phyloP scores from a whole-genome alignment of 1,284 basidiomycete genomes.

The Marasmius tenuissimus region DNA sequence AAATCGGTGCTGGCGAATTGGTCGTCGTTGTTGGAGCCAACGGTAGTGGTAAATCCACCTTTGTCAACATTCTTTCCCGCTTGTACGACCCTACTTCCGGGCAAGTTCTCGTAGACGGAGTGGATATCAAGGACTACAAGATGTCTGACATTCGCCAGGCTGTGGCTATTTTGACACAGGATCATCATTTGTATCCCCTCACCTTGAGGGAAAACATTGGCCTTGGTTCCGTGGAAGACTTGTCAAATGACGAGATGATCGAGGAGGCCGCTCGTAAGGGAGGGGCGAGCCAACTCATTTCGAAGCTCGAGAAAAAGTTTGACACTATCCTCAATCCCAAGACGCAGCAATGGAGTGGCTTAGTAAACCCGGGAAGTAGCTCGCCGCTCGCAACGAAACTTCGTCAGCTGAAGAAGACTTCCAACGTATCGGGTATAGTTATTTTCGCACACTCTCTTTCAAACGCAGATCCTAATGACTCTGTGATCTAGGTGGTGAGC shows the following conservation, averaged over 20 bases:
- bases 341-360: not conserved
- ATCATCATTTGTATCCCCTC: not conserved
- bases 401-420: not conserved
- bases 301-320: not conserved
- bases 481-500: too few species aligned
- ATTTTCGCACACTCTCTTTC: too few species aligned
- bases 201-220: not conserved
- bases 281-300: not conserved
- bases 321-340: not conserved
- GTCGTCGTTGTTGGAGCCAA: constrained; percentile 22
- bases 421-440: not conserved
- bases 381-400: not conserved
- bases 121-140: not conserved
- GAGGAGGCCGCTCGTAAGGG: not conserved
- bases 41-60: constrained; percentile 29
- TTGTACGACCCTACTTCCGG: not conserved
- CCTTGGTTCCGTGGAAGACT: not conserved
- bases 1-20: constrained; percentile 40
- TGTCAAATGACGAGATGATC: not conserved
- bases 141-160: not conserved
- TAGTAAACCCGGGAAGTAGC: not conserved
- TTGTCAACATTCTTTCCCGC: constrained; percentile 17
- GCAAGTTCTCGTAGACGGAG: not conserved
- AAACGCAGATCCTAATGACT: too few species aligned
- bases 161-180: not conserved